phyloP scores from a whole-genome alignment of 108 stramenopile species.

The Aurantiochytrium sp. region DNA sequence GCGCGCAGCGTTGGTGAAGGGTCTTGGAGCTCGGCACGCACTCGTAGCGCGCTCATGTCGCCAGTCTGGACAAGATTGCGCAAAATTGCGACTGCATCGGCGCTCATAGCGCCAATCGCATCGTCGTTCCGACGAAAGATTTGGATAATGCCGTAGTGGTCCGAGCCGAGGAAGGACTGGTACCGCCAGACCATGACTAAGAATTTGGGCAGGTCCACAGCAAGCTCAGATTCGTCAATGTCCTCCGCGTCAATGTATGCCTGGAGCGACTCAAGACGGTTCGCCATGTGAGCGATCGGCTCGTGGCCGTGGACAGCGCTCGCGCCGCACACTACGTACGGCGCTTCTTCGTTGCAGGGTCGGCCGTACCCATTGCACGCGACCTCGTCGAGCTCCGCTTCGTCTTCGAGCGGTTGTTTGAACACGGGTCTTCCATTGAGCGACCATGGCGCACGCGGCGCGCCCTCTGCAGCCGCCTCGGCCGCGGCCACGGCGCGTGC shows the following conservation, averaged over 20 bases:
- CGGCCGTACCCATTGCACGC: not conserved
- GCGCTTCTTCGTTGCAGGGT: not conserved
- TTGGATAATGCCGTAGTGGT: not conserved
- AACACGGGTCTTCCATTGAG: not conserved
- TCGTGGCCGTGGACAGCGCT: not conserved
- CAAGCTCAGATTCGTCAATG: not conserved
- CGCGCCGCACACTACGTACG: not conserved
- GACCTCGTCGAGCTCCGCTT: not conserved
- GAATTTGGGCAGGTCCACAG: not conserved
- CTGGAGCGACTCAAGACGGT: not conserved
- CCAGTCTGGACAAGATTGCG: not conserved
- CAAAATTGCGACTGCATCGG: not conserved
- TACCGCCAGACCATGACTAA: not conserved
- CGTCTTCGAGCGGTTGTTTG: not conserved
- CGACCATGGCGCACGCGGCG: not conserved
- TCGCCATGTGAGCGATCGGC: not conserved
- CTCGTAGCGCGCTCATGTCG: not conserved
- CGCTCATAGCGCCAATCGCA: not conserved
- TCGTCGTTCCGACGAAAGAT: not conserved
- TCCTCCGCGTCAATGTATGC: not conserved
- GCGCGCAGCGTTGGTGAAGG: not conserved
- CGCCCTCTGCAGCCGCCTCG: not conserved
- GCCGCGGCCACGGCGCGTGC: not conserved
- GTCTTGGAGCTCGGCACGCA: not conserved
- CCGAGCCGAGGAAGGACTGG: not conserved